A percentile compares a stretch with the other conserved stretches of the same genome.
Evolutionary conservation across 768 basidiomycete genomes (phyloP).

Genomic region (Lactarius indigo): DNA sequence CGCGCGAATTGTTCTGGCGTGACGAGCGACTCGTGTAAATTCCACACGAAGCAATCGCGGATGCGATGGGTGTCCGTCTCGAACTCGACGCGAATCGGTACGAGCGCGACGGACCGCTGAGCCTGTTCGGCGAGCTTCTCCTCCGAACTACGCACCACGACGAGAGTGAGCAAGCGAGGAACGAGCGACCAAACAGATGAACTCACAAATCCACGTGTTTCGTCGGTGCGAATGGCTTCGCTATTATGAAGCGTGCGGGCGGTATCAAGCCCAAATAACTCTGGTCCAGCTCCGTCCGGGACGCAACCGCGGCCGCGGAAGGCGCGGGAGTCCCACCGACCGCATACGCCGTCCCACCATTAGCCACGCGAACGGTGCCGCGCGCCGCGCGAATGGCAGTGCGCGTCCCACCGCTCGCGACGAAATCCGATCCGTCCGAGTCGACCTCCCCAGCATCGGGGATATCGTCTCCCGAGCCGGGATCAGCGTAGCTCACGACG

Average conservation of each 20-base stretch:
- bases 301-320: constrained; percentile 6
- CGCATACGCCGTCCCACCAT: constrained; percentile 53
- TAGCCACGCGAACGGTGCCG: constrained; percentile 5
- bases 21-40: constrained; percentile 82
- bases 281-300: constrained; percentile 66
- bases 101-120: constrained; percentile 49
- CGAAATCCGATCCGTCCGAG: constrained; percentile 80
- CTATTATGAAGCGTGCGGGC: constrained; percentile 70
- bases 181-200: too few species aligned
- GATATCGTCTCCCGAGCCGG: constrained; percentile 77
- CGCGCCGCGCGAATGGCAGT: constrained; percentile 44
- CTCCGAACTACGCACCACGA: constrained; percentile 44
- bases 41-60: constrained; percentile 96
- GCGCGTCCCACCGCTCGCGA: constrained; percentile 59
- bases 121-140: constrained; percentile 67
- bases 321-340: constrained; percentile 34
- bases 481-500: constrained; percentile 84
- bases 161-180: not conserved
- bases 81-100: constrained; percentile 94
- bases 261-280: constrained; percentile 87
- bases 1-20: constrained; percentile 82
- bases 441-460: constrained; percentile 80
- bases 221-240: constrained; percentile 54
- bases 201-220: constrained; percentile 76
- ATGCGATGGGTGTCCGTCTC: constrained; percentile 90